phyloP scores from a whole-genome alignment of 1,284 basidiomycete genomes.

The Neonothopanus nambi region DNA sequence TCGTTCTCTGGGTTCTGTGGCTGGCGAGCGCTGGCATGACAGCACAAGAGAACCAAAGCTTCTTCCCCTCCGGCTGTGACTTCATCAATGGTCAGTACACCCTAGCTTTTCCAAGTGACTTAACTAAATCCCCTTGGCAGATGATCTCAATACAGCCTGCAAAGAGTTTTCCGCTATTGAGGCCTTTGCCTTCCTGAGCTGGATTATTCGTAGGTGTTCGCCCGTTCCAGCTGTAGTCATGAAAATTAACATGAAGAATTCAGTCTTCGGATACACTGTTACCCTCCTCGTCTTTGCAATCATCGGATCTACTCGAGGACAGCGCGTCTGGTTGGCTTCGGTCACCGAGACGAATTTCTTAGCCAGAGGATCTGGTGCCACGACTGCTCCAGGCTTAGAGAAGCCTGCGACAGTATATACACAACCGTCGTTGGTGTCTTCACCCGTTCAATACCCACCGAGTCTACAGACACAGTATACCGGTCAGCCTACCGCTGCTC shows the following conservation, averaged over 20 bases:
- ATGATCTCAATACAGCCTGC: constrained; percentile 35
- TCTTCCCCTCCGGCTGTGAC: background rate
- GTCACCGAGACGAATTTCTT: constrained; percentile 41
- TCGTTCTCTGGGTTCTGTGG: constrained; percentile 58
- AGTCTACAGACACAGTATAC: no score
- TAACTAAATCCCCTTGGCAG: constrained; percentile 14
- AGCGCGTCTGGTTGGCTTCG: constrained; percentile 41
- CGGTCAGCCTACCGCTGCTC: no score
- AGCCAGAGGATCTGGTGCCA: constrained; percentile 12
- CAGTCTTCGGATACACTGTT: constrained; percentile 31
- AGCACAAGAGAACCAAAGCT: constrained; percentile 21
- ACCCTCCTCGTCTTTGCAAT: constrained; percentile 37
- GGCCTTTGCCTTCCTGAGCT: constrained; percentile 56
- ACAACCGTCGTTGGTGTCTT: no score
- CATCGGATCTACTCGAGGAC: constrained; percentile 38
- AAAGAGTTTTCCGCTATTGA: constrained; percentile 43
- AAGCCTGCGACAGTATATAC: no score
- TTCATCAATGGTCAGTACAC: constrained; percentile 18
- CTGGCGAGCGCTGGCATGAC: constrained; percentile 47
- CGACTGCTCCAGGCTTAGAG: no score
- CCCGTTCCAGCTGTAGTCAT: background rate
- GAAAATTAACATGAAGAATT: background rate
- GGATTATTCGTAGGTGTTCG: constrained; percentile 44
- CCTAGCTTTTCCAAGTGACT: background rate
- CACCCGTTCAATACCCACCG: no score